A percentile compares a stretch with the other conserved stretches of the same genome.
Conservation (phyloP, 441 rosid genomes). For the Daphne laureola region DNA sequence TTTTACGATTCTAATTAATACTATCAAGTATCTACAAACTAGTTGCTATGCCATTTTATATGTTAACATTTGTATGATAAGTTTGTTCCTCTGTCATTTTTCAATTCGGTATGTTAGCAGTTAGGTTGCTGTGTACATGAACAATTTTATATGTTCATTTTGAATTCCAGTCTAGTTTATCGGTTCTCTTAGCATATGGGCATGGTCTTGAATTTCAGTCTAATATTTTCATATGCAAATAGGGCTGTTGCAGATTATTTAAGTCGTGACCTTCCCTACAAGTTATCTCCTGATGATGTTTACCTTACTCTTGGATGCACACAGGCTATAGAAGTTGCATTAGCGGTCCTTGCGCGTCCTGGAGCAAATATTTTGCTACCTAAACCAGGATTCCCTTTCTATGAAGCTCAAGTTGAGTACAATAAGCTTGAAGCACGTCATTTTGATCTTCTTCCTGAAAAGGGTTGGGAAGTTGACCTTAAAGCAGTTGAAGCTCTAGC, state of each 20-base stretch:
- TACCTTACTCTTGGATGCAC: constrained; percentile 35
- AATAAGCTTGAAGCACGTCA: constrained; percentile 33
- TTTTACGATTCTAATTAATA: too few species aligned
- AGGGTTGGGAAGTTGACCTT: constrained; percentile 45
- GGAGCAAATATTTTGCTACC: constrained; percentile 43
- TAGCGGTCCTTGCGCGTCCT: constrained; percentile 29
- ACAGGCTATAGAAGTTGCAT: constrained; percentile 34
- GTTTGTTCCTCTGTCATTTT: too few species aligned
- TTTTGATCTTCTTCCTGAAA: constrained; percentile 47
- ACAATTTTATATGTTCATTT: too few species aligned
- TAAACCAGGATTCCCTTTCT: constrained; percentile 42
- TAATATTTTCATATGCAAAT: constrained; percentile 6
- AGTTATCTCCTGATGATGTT: constrained; percentile 41
- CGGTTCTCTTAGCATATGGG: too few species aligned
- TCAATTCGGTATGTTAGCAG: too few species aligned
- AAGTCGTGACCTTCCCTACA: constrained; percentile 35
- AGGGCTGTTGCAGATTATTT: constrained; percentile 52
- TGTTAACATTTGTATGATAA: too few species aligned
- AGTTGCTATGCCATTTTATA: too few species aligned
- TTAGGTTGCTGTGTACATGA: too few species aligned
- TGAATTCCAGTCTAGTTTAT: too few species aligned
- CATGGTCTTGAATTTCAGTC: too few species aligned
- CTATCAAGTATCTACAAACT: too few species aligned
- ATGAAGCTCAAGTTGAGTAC: constrained; percentile 30
- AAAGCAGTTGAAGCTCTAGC: constrained; percentile 34